Evolutionary conservation across 805 yeast species (phyloP).

Genomic region (Saturnispora mendoncae): DNA sequence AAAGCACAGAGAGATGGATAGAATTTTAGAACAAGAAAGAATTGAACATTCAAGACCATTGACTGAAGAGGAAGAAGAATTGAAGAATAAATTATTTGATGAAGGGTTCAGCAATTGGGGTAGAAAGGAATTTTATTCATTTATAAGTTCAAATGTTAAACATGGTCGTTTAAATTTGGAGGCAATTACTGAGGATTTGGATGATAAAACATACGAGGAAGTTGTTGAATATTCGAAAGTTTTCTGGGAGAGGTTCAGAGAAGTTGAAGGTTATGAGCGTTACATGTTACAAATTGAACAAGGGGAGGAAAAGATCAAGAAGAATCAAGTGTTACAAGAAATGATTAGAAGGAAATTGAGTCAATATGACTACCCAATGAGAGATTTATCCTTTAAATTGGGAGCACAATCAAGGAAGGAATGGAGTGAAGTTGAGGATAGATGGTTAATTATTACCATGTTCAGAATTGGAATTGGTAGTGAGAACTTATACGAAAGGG

Average conservation of each 20-base stretch:
- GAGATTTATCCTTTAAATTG: conserved; percentile 59
- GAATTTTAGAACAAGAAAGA: conserved; percentile 53
- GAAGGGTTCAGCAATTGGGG: conserved; percentile 80
- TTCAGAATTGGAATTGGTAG: conserved; percentile 75
- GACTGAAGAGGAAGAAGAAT: conserved; percentile 69
- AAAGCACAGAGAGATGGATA: conserved; percentile 19
- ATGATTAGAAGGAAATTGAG: conserved; percentile 68
- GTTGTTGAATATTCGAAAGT: conserved; percentile 65
- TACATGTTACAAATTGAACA: conserved; percentile 71
- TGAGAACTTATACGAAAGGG: conserved; percentile 67
- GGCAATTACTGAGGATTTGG: conserved; percentile 70
- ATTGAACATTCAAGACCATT: conserved; percentile 71
- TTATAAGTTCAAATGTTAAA: conserved; percentile 63
- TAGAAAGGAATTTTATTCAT: conserved; percentile 78
- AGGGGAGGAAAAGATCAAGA: conserved; percentile 78
- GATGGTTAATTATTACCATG: conserved; percentile 73
- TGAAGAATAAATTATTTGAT: conserved; percentile 47
- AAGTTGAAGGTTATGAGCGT: conserved; percentile 84
- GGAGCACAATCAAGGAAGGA: conserved; percentile 59
- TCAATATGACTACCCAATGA: conserved; percentile 58
- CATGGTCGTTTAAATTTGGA: conserved; percentile 71
- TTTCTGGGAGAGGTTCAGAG: conserved; percentile 73
- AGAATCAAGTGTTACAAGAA: conserved; percentile 63
- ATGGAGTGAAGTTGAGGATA: conserved; percentile 83
- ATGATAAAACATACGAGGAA: conserved; percentile 73